Conservation (phyloP, 768 basidiomycete genomes). For the Fibroporia radiculosa region DNA sequence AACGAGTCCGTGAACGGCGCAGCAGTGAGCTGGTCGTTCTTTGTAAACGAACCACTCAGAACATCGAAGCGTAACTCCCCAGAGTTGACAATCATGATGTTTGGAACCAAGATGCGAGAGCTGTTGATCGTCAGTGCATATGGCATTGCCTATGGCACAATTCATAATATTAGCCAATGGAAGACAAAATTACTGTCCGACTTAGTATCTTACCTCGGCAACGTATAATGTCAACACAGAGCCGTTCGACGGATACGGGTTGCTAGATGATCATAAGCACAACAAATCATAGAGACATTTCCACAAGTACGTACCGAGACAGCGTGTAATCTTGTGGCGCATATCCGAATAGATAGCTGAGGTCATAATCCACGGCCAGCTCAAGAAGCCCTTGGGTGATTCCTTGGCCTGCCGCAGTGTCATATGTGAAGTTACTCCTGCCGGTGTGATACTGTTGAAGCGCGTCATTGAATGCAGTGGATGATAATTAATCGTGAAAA, state of each 20-base stretch:
- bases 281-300: too few relatives aligned
- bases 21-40: slow-evolving; percentile 73
- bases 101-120: slow-evolving; percentile 49
- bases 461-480: not conserved
- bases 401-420: slow-evolving; percentile 43
- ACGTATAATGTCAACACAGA: slow-evolving; percentile 56
- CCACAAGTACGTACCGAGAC: slow-evolving; percentile 32
- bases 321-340: slow-evolving; percentile 74
- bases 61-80: slow-evolving; percentile 62
- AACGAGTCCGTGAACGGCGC: slow-evolving; percentile 65
- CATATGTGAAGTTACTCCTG: slow-evolving; percentile 44
- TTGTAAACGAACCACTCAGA: slow-evolving; percentile 63
- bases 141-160: slow-evolving; percentile 37
- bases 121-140: slow-evolving; percentile 55
- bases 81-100: slow-evolving; percentile 58
- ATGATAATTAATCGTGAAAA: not conserved
- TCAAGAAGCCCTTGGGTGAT: slow-evolving; percentile 50
- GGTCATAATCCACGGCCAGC: slow-evolving; percentile 51
- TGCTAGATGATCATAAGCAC: too few relatives aligned
- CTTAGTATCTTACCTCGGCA: slow-evolving; percentile 26
- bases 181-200: slow-evolving; percentile 3
- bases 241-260: slow-evolving; percentile 52
- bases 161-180: too few relatives aligned
- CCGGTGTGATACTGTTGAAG: slow-evolving; percentile 55
- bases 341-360: slow-evolving; percentile 56